phyloP scores from a whole-genome alignment of 2,329 filamentous ascomycete species.

The Tolypocladium album region DNA sequence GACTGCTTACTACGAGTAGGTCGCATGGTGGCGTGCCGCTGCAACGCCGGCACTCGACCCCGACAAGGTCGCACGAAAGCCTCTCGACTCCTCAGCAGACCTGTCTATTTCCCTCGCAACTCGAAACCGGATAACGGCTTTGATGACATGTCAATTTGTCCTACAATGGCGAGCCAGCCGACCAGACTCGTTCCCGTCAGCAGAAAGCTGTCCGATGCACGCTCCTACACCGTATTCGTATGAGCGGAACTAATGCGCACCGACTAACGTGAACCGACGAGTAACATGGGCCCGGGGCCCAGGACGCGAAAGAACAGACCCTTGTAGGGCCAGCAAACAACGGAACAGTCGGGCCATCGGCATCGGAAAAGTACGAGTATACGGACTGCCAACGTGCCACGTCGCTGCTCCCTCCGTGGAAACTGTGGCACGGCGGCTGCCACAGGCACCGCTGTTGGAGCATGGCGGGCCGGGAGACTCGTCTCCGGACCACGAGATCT shows the following conservation, averaged over 20 bases:
- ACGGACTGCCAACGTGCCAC: too few species aligned
- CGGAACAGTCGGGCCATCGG: too few species aligned
- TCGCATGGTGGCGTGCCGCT: background rate
- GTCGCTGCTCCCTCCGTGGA: background rate
- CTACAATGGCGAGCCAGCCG: background rate
- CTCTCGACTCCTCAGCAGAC: background rate
- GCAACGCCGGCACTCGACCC: background rate
- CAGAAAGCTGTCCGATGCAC: background rate
- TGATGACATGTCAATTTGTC: background rate
- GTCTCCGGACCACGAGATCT: background rate
- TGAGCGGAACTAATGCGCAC: too few species aligned
- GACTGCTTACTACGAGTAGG: background rate
- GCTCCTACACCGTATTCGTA: background rate
- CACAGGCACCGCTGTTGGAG: background rate
- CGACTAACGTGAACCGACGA: too few species aligned
- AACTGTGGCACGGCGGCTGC: background rate
- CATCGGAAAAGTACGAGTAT: too few species aligned
- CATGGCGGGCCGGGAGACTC: background rate
- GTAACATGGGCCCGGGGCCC: too few species aligned
- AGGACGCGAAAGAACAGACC: too few species aligned
- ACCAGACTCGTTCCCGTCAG: background rate
- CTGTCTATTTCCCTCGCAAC: too few species aligned
- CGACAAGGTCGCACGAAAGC: background rate
- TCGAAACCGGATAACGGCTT: too few species aligned
- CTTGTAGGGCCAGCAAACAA: too few species aligned